Evolutionary conservation across 805 yeast species (phyloP).

Genomic region (Starmerella bombicola): DNA sequence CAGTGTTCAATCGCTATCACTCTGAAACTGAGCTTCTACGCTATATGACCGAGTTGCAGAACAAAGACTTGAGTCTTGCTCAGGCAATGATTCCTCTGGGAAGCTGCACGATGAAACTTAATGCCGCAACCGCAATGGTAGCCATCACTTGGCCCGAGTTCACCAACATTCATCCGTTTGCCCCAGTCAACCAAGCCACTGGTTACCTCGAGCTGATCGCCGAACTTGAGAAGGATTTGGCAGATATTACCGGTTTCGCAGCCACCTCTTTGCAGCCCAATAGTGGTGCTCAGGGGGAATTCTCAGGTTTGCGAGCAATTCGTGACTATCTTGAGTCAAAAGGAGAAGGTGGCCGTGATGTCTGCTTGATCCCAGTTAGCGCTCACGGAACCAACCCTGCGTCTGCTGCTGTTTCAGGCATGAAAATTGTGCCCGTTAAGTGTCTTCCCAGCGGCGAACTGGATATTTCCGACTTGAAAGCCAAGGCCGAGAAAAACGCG

Average conservation of each 20-base stretch:
- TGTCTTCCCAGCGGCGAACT: conserved; percentile 78
- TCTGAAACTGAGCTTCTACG: conserved; percentile 92
- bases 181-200: conserved; percentile 72
- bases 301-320: conserved; percentile 82
- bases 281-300: conserved; percentile 98
- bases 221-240: conserved; percentile 72
- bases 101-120: conserved; percentile 95
- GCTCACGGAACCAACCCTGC: conserved; percentile 99
- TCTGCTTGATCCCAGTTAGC: conserved; percentile 89
- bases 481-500: conserved; percentile 57
- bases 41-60: conserved; percentile 72
- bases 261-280: conserved; percentile 90
- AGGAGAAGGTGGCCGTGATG: conserved; percentile 63
- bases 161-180: conserved; percentile 81
- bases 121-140: conserved; percentile 88
- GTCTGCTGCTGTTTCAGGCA: conserved; percentile 92
- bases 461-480: conserved; percentile 61
- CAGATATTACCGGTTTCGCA: conserved; percentile 85
- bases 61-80: conserved; percentile 83
- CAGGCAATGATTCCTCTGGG: conserved; percentile 97
- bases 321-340: conserved; percentile 56
- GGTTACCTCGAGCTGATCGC: conserved; percentile 68
- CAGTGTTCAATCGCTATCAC: conserved; percentile 76
- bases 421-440: conserved; percentile 85
- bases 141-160: conserved; percentile 94